Evolutionary conservation across 768 basidiomycete species (phyloP).

Genomic region (Podaxis sp.): DNA sequence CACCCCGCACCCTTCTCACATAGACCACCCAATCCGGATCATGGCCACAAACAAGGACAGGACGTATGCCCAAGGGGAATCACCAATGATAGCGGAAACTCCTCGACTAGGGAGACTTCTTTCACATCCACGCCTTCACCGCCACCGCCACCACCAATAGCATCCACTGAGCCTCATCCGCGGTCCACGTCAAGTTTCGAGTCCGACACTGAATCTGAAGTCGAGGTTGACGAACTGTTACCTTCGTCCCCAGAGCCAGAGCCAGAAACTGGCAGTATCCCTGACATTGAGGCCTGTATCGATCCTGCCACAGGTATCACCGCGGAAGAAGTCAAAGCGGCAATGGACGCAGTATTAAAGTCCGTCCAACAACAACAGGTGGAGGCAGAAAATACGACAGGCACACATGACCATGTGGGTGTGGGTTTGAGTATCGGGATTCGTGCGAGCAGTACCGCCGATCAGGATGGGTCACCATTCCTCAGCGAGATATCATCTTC

Average conservation of each 20-base stretch:
- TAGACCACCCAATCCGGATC: not conserved
- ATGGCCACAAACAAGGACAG: not conserved
- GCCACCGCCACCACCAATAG: not conserved
- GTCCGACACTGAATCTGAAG: not conserved
- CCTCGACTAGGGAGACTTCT: not conserved
- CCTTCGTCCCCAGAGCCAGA: constrained; percentile 10
- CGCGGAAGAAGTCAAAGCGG: constrained; percentile 13
- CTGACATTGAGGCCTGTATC: constrained; percentile 7
- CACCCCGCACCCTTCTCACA: not conserved
- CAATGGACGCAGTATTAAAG: constrained; percentile 12
- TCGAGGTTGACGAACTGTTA: constrained; percentile 4
- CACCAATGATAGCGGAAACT: not conserved
- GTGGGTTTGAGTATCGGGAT: not conserved
- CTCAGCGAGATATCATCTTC: constrained; percentile 9
- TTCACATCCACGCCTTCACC: not conserved
- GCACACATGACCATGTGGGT: not conserved
- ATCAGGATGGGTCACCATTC: constrained; percentile 9
- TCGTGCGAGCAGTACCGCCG: not conserved
- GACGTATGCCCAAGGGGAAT: not conserved
- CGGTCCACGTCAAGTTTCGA: not conserved
- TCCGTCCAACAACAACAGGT: constrained; percentile 5
- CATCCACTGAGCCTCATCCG: not conserved
- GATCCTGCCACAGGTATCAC: constrained; percentile 11
- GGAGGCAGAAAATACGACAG: not conserved
- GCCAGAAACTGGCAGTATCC: not conserved